phyloP scores from a whole-genome alignment of 345 rosid genomes.

The Eucalyptus viminalis region DNA sequence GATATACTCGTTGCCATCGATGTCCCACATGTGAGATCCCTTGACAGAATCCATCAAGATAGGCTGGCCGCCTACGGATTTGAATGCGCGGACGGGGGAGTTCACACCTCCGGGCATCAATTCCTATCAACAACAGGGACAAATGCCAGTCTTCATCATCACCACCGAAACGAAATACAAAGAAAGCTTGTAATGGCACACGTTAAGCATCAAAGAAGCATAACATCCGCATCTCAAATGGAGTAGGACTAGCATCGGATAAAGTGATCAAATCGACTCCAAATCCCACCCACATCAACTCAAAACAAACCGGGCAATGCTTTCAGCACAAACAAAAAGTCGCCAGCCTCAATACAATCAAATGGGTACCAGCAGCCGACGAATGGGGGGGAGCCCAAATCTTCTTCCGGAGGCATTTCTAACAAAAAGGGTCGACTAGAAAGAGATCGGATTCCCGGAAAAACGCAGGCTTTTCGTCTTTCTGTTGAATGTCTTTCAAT shows the following conservation, averaged over 20 bases:
- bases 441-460: background rate
- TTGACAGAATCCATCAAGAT: conserved; percentile 78
- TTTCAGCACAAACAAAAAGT: background rate
- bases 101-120: conserved; percentile 97
- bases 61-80: conserved; percentile 95
- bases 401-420: background rate
- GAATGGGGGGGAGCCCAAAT: background rate
- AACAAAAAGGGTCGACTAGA: background rate
- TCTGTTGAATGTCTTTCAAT: background rate
- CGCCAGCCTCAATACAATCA: background rate
- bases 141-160: background rate
- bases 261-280: background rate
- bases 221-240: background rate
- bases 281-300: background rate
- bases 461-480: background rate
- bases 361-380: background rate
- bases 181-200: background rate
- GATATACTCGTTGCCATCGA: conserved; percentile 90
- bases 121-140: conserved; percentile 22
- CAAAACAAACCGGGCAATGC: background rate
- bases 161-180: background rate
- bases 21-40: conserved; percentile 93
- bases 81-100: conserved; percentile 95
- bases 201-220: background rate
- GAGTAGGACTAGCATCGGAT: background rate